Evolutionary conservation across 495 filamentous ascomycete species (phyloP), one percentile per base, ranked within the genome.

Genomic region (Cercophora scortea): DNA sequence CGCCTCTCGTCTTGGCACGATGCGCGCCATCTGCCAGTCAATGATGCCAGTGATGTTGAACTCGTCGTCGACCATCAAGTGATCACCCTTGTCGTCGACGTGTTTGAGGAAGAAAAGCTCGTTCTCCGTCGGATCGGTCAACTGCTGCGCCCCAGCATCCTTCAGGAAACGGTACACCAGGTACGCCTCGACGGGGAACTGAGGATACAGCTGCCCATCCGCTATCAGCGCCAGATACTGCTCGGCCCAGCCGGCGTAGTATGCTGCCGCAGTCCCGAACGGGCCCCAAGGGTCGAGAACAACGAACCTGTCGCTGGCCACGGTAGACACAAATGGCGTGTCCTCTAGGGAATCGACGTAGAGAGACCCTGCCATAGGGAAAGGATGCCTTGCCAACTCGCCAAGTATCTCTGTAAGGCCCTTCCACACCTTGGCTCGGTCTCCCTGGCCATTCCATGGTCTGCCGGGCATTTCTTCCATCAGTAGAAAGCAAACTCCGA

Each of bases 11-110:
- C 15, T 18, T 5, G 50, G 50, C 25, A 52, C 50, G 6, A 52
- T 43, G 13, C 50, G 50, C 34, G 50, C 42, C 33, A 52, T 39
- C 44, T 52, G 50, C 42, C 50, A 52, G 50, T 52, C 50, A n/a
- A 52, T 52, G 12, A 52, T 46, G 11, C 50, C 50, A 2, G 36
- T 47, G 43, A 52, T 32, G 34, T 52, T 52, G 15, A 32, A 9
- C 42, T 52, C 36, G 8, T 47, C 42, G 50, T 46, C 50, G 8
- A 52, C 43, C 5, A 52, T 32, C 16, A 52, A 13, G 50, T 52
- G 42, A 17, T 45, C 42, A 3, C 42, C 42, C 18, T 43, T 43
- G 42, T 43, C 42, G 15, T 43, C 42, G 42, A 43, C 42, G 17
- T 43, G 42, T 19, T 43, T 43, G 32, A 35, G 33, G 36, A 50